phyloP scores from a whole-genome alignment of 2,329 filamentous ascomycete species.

The Pseudogymnoascus sp. region DNA sequence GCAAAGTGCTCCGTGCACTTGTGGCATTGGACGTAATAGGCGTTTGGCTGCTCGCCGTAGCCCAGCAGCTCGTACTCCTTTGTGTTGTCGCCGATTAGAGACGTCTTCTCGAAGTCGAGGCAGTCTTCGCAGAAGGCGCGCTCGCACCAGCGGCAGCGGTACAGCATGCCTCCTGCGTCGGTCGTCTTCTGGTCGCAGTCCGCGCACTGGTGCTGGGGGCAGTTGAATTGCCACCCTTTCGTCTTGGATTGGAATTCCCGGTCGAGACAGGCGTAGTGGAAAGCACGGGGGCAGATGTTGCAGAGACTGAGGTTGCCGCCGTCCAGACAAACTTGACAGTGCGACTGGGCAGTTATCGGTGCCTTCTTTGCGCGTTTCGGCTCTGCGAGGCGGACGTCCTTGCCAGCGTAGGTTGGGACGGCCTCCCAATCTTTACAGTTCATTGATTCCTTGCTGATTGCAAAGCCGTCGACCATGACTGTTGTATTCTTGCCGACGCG shows the following conservation, averaged over 20 bases:
- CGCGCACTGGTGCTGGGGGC: conserved; percentile 46
- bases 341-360: conserved; percentile 38
- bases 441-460: conserved; percentile 48
- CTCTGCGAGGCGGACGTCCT: conserved; percentile 43
- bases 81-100: conserved; percentile 43
- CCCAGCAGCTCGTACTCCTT: conserved; percentile 44
- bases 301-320: conserved; percentile 41
- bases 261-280: conserved; percentile 43
- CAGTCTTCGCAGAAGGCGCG: conserved; percentile 51
- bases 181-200: conserved; percentile 44
- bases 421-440: conserved; percentile 47
- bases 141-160: conserved; percentile 48
- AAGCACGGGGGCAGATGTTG: conserved; percentile 44
- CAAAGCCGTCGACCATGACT: conserved; percentile 47
- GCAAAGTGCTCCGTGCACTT: conserved; percentile 34
- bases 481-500: conserved; percentile 49
- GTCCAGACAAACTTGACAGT: conserved; percentile 45
- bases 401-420: conserved; percentile 47
- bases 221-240: conserved; percentile 41
- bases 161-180: conserved; percentile 34
- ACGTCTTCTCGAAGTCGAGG: conserved; percentile 42
- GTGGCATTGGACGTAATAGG: conserved; percentile 45
- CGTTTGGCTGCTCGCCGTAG: conserved; percentile 34
- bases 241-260: conserved; percentile 34
- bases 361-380: conserved; percentile 40